A percentile compares a stretch with the other conserved stretches of the same genome.
Conservation (phyloP, 768 basidiomycete genomes). For the Heimioporus sp. region DNA sequence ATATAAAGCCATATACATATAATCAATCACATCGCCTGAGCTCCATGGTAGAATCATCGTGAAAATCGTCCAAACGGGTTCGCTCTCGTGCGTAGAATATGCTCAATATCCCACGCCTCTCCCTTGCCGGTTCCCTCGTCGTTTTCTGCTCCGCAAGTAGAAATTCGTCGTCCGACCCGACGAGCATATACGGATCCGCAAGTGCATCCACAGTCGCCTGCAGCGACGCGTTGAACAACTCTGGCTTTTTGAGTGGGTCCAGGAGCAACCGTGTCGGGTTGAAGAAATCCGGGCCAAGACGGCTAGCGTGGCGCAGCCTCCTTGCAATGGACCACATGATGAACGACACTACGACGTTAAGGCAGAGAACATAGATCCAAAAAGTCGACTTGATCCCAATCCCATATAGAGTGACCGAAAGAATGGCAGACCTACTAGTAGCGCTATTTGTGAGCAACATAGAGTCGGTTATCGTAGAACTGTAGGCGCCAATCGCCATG, state of each 20-base stretch:
- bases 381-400: neutral
- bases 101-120: neutral
- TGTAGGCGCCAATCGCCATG: constrained; percentile 3
- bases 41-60: too few relatives aligned
- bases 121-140: neutral
- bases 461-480: neutral
- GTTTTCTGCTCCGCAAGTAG: neutral
- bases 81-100: neutral
- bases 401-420: neutral
- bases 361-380: neutral
- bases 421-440: too few relatives aligned
- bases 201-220: neutral
- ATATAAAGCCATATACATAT: too few relatives aligned
- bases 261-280: neutral
- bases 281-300: constrained; percentile 4
- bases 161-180: neutral
- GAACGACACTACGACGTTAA: neutral
- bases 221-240: constrained; percentile 2
- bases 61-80: too few relatives aligned
- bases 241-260: constrained; percentile 1
- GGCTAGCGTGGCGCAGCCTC: neutral
- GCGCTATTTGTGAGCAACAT: neutral
- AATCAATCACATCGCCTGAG: too few relatives aligned
- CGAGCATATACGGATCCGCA: constrained; percentile 1
- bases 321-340: constrained; percentile 1